These are phyloP conservation scores for Vaccinium vitisidaea DNA, from an alignment of 148 eudicot species.

Conservation along the genomic window DNA sequence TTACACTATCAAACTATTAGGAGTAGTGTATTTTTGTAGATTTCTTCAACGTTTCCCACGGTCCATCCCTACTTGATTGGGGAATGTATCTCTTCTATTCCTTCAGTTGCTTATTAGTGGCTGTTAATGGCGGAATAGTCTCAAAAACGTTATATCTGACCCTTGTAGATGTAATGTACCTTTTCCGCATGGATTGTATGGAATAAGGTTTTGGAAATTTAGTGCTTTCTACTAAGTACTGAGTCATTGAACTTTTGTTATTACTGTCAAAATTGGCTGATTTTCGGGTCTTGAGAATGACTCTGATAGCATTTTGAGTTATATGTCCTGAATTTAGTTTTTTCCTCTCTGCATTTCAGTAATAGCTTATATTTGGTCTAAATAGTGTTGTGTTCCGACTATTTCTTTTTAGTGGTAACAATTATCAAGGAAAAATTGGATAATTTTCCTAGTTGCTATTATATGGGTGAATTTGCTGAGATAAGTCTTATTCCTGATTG, in stretches of 20 bases:
- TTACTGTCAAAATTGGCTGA: neutral
- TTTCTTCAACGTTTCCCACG: neutral
- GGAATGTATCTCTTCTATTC: neutral
- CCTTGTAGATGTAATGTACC: conserved; percentile 2
- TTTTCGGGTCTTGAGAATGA: neutral
- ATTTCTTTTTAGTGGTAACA: no score
- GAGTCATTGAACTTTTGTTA: neutral
- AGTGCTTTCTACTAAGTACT: neutral
- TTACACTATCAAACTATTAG: neutral
- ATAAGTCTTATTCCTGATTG: no score
- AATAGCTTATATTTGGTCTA: neutral
- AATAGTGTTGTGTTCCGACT: neutral
- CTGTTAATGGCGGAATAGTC: neutral
- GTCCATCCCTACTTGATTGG: neutral
- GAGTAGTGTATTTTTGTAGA: conserved; percentile 7
- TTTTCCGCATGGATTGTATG: neutral
- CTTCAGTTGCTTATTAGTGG: neutral
- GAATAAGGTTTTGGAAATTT: neutral
- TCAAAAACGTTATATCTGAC: neutral
- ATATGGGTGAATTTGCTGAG: no score
- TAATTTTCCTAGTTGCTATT: no score
- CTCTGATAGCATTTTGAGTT: neutral
- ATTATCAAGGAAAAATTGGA: no score
- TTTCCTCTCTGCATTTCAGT: neutral
- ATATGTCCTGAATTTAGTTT: neutral